Percentiles rank a stretch among this genome's conserved stretches.
phyloP scores from a whole-genome alignment of 352 stramenopile species.

The Pythium vanterpoolii region DNA sequence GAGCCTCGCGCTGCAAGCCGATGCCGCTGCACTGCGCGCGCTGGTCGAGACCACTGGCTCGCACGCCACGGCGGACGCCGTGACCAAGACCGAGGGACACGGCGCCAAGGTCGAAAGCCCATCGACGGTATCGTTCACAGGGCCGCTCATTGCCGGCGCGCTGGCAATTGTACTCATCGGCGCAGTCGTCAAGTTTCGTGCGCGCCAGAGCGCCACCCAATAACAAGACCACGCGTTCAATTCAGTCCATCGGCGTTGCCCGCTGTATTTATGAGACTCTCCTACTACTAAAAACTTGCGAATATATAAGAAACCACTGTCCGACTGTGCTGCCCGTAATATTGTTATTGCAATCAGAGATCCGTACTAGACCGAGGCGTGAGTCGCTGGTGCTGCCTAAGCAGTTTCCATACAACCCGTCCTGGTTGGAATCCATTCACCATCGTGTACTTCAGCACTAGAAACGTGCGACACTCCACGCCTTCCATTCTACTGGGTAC shows the following conservation, averaged over 20 bases:
- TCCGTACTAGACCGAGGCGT: too few relatives aligned
- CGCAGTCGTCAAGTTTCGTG: conserved; percentile 44
- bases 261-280: conserved; percentile 14
- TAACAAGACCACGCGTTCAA: neutral
- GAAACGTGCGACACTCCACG: too few relatives aligned
- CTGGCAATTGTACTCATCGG: conserved; percentile 58
- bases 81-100: neutral
- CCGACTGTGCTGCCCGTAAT: too few relatives aligned
- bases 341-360: too few relatives aligned
- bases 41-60: neutral
- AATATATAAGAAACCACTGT: too few relatives aligned
- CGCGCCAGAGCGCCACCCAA: conserved; percentile 22
- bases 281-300: neutral
- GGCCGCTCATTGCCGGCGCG: conserved; percentile 39
- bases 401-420: too few relatives aligned
- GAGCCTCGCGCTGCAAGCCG: neutral
- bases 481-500: too few relatives aligned
- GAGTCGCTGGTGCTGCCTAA: too few relatives aligned
- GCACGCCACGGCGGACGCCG: neutral
- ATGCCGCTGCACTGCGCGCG: neutral
- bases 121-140: conserved; percentile 29
- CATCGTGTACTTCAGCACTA: too few relatives aligned
- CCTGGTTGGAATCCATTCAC: too few relatives aligned
- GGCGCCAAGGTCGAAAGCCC: conserved; percentile 8
- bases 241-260: neutral